Conservation (phyloP, 1,284 basidiomycete species). For the Ceratobasidium sp. region DNA sequence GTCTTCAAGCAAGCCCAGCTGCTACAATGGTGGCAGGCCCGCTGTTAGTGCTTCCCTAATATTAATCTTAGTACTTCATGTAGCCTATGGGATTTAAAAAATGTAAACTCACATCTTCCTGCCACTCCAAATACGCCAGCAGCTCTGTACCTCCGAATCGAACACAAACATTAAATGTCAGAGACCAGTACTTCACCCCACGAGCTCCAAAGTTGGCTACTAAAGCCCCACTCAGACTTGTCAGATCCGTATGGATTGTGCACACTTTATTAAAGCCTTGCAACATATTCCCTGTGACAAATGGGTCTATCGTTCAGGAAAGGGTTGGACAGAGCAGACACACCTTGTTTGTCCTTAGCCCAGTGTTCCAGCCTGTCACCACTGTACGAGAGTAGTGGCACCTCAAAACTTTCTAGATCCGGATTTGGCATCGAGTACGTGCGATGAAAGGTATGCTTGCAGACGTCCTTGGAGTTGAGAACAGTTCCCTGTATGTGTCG, state of each 20-base stretch:
- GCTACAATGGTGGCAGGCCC: too few species aligned
- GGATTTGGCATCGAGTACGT: neutral
- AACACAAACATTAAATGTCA: neutral
- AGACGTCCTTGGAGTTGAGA: too few species aligned
- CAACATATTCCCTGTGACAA: neutral
- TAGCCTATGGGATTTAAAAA: too few species aligned
- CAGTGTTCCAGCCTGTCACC: neutral
- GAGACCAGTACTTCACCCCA: neutral
- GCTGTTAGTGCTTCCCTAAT: neutral
- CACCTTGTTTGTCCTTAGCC: neutral
- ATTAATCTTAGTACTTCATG: neutral
- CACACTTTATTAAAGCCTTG: slow-evolving; percentile 2
- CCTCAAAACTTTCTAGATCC: neutral
- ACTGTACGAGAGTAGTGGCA: neutral
- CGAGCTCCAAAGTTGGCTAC: neutral
- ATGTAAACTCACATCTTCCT: slow-evolving; percentile 4
- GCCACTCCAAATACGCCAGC: neutral
- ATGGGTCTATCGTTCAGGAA: neutral
- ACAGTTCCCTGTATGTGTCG: too few species aligned
- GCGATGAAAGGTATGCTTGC: neutral
- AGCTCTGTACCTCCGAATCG: neutral
- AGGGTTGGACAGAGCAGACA: too few species aligned
- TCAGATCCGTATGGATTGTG: neutral
- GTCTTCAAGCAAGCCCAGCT: too few species aligned
- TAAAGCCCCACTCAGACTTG: neutral